Evolutionary conservation across 2,329 filamentous ascomycete species (phyloP), one percentile per base, ranked within the genome.

Genomic region (Fusarium kyushuense): DNA sequence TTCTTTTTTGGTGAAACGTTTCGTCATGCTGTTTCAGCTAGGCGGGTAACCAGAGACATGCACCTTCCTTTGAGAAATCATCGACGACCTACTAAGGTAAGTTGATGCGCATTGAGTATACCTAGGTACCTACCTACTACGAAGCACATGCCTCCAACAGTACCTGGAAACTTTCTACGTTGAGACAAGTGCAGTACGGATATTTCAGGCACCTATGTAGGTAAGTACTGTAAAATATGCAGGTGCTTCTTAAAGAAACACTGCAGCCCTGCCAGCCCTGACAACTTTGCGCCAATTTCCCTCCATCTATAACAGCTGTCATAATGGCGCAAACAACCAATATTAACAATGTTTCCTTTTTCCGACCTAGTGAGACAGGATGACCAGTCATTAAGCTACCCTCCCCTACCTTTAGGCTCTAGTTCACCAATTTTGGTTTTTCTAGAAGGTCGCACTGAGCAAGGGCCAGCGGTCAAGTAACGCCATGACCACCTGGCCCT

Each of bases 21-120:
- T 72, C 65, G 72, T 73, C 71, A 62, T 61, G 48, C 52, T 65
- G 71, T 73, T 73, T 73, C 71, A 72, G 65, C 57, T 64, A 27
- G 30, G 63, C 67, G 57, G 63, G 63, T 35, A 51, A 41, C 45
- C 38, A 45, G 9, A 52, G 42, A 21, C 21, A 63, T 40, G 46
- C 25, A 56, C 46, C 29, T 63, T 63, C 49, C 42, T 42, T 42
- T 47, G 19, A 38, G 30, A 33, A 46, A 48, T 58, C 49, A 43
- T 51, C 38, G 51, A 66, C 25, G 27, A 25, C 47, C 47, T 40
- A 55, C 19, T n/a, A 16, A 57, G 54, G 46, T 29, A 53, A 17
- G 40, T 54, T n/a, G n/a, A 21, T 19, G 23, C 33, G n/a, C 47
- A 38, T 25, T 25, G n/a, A n/a, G n/a, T n/a, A n/a, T n/a, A n/a